Evolutionary conservation across 331 rosid genomes (phyloP), one percentile per base, ranked within the genome.

Genomic region (Rosa hybrid): DNA sequence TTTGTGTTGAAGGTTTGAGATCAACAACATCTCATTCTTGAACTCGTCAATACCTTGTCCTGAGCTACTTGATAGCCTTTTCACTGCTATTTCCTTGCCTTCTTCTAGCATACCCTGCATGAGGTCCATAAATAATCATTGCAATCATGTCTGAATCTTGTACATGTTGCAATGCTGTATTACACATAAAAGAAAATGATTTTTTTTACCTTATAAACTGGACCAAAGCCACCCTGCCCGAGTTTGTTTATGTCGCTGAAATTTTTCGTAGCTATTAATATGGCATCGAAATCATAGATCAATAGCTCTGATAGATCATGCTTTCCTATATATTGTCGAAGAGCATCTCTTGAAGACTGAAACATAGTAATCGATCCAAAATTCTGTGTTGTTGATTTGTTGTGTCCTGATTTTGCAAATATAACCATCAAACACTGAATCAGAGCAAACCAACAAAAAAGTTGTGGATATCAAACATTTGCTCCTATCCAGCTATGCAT

Each of bases 21-120:
- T 88, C 68, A 88, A 71, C 13, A 72, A 7, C 42, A 82, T 78
- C 56, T 88, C 91, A 77, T 86, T 88, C 68, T 68, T 79, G 62
- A 88, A 86, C 72, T 88, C 89, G 44, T 79, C 84, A 16, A 77
- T 12, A 16, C 91, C 91, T 77, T 86, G 91, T 14, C 84, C 85
- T 18, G 90, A 88, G 44, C 54, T 76, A 21, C 78, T 78, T 0
- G 90, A 76, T 7, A 89, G 81, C 53, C 87, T 80, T 77, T 89
- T 86, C 12, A 86, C 88, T n/a, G 88, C 88, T 25, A 89, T 63
- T 63, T 86, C 84, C 20, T 45, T 74, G 34, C 87, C 85, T 44
- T 70, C 80, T 12, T 67, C 72, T 20, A 86, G 70, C 77, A 48
- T 80, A 18, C 91, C 89, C 83, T 84, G 74, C 62, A 62, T 34